Conservation (phyloP, 345 rosid genomes). For the Barbarea vulgaris region DNA sequence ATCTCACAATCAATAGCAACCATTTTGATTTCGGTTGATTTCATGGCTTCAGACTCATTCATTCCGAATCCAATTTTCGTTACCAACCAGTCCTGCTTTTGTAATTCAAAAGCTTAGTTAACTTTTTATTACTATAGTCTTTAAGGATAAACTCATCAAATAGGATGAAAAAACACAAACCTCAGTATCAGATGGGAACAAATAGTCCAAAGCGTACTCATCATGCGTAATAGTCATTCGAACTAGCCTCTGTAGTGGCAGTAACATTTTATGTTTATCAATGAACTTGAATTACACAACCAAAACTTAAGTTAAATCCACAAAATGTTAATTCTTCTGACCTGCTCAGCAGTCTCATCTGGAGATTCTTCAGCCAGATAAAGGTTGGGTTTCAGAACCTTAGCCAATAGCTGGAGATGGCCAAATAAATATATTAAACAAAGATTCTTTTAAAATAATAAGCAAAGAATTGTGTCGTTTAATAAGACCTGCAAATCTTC, state of each 20-base stretch:
- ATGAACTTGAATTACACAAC: conserved; percentile 29
- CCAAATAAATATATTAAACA: not conserved
- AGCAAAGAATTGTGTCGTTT: not conserved
- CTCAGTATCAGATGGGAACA: conserved; percentile 62
- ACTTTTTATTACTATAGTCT: not conserved
- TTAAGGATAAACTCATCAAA: not conserved
- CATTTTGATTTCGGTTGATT: conserved; percentile 28
- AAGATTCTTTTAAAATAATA: not conserved
- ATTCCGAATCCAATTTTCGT: conserved; percentile 46
- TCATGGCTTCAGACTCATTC: conserved; percentile 31
- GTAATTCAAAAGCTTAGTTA: not conserved
- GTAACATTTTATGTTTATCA: no score
- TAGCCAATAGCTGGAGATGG: conserved; percentile 44
- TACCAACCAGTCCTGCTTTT: conserved; percentile 68
- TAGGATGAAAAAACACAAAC: conserved; percentile 43
- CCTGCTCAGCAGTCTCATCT: conserved; percentile 64
- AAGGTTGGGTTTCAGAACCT: conserved; percentile 40
- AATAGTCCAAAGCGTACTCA: conserved; percentile 49
- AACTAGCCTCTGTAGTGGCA: conserved; percentile 75
- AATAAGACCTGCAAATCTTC: conserved; percentile 34
- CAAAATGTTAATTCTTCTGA: conserved; percentile 12
- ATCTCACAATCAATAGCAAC: conserved; percentile 90
- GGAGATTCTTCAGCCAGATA: conserved; percentile 27
- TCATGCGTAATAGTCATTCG: conserved; percentile 69
- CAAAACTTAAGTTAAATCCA: not conserved